These are phyloP conservation scores for Bruguiera parviflora DNA, from an alignment of 345 rosid genomes.

Conservation along the genomic window DNA sequence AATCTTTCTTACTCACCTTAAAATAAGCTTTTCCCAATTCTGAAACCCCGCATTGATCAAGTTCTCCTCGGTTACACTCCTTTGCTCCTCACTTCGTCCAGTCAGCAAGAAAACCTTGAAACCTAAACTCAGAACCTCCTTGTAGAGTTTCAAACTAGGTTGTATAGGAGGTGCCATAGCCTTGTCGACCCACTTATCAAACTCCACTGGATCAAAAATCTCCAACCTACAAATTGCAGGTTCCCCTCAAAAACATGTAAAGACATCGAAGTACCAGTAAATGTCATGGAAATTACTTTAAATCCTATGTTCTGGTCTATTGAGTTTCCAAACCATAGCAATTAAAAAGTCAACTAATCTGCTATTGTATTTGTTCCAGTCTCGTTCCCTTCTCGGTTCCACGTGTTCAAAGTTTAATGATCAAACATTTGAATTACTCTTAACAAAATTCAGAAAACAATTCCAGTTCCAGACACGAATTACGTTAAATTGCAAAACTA, in stretches of 20 bases:
- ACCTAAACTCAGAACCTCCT: constrained; percentile 58
- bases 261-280: background rate
- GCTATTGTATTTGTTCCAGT: too few species aligned
- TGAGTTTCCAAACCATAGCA: background rate
- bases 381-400: background rate
- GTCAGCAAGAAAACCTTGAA: constrained; percentile 80
- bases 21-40: constrained; percentile 82
- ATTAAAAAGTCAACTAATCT: background rate
- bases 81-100: constrained; percentile 65
- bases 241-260: background rate
- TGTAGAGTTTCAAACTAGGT: constrained; percentile 73
- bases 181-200: constrained; percentile 82
- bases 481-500: too few species aligned
- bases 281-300: background rate
- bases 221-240: constrained; percentile 49
- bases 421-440: background rate
- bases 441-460: too few species aligned
- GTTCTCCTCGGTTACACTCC: constrained; percentile 60
- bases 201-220: constrained; percentile 56
- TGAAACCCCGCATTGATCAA: constrained; percentile 62
- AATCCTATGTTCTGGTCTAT: background rate
- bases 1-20: constrained; percentile 47
- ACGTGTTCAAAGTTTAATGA: background rate
- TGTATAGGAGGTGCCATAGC: constrained; percentile 63
- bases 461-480: too few species aligned